phyloP scores from a whole-genome alignment of 2,329 filamentous ascomycete genomes.

The Thelonectria discophora region DNA sequence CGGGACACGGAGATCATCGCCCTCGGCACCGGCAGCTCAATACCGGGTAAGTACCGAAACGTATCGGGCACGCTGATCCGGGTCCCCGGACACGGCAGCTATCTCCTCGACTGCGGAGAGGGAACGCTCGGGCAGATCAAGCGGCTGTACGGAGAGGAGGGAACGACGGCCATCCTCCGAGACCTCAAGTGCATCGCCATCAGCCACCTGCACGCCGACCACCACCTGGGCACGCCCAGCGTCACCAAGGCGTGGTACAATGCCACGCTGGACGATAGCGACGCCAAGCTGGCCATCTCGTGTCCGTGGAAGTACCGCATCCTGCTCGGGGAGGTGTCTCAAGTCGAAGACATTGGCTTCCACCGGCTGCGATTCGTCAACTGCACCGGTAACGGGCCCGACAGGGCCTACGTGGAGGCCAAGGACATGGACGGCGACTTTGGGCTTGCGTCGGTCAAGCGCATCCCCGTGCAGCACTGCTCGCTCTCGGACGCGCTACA shows the following conservation, averaged over 20 bases:
- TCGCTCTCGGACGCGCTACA: constrained; percentile 78
- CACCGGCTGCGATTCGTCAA: constrained; percentile 55
- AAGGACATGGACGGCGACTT: constrained; percentile 55
- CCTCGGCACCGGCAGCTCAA: constrained; percentile 88
- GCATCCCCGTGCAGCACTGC: constrained; percentile 80
- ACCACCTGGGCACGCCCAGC: constrained; percentile 85
- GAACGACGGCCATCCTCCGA: constrained; percentile 75
- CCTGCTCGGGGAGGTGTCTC: constrained; percentile 82
- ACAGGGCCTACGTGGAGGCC: constrained; percentile 46
- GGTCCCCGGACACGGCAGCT: constrained; percentile 85
- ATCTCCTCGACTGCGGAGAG: constrained; percentile 91
- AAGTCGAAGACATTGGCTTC: constrained; percentile 80
- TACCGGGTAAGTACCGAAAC: constrained; percentile 93
- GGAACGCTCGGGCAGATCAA: constrained; percentile 88
- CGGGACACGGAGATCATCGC: constrained; percentile 84
- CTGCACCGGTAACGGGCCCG: constrained; percentile 31
- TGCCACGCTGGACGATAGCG: constrained; percentile 51
- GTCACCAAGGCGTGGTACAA: constrained; percentile 86
- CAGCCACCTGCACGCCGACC: constrained; percentile 94
- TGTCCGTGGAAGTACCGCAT: constrained; percentile 76
- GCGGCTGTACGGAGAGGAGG: constrained; percentile 72
- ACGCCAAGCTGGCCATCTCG: constrained; percentile 68
- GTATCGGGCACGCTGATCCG: constrained; percentile 88
- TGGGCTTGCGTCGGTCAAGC: constrained; percentile 73
- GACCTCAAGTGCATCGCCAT: constrained; percentile 89